Evolutionary conservation across 2,329 filamentous ascomycete species (phyloP).

Genomic region (Sporothrix variecibatus): DNA sequence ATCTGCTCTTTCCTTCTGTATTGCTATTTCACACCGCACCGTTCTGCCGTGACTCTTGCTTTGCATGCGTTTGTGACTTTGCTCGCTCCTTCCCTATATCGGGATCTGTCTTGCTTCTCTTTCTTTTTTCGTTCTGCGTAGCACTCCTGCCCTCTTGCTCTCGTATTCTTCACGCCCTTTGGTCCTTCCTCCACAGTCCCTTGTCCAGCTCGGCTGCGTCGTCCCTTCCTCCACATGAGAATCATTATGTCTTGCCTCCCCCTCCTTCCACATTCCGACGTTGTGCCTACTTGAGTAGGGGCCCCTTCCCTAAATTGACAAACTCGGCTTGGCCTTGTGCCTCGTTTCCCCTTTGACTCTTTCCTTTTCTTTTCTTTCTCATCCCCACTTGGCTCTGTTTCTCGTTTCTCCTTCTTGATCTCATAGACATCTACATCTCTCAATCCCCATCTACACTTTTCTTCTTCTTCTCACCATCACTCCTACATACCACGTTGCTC

Average conservation of each 20-base stretch:
- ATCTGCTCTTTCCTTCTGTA: not conserved
- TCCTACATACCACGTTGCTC: not conserved
- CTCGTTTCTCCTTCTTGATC: not conserved
- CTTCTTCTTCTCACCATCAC: not conserved
- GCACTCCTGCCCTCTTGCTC: not conserved
- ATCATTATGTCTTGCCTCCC: slow-evolving; percentile 1
- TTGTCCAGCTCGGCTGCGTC: not conserved
- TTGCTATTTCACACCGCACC: not conserved
- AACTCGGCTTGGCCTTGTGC: not conserved
- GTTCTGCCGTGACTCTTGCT: not conserved
- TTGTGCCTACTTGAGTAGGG: not conserved
- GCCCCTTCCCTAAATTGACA: not conserved
- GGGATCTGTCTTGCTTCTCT: not conserved
- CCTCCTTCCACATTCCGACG: not conserved
- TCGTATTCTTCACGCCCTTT: not conserved
- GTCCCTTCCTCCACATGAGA: not conserved
- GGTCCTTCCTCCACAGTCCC: not conserved
- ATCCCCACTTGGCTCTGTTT: not conserved
- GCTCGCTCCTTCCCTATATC: not conserved
- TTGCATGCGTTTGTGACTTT: slow-evolving; percentile 1
- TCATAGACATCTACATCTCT: not conserved
- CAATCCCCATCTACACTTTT: not conserved
- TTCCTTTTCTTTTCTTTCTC: not conserved
- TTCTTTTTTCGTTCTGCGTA: not conserved
- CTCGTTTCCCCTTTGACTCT: not conserved